Base-by-base conservation (phyloP, 106 monocot species). In the Triglochin maritima region DNA sequence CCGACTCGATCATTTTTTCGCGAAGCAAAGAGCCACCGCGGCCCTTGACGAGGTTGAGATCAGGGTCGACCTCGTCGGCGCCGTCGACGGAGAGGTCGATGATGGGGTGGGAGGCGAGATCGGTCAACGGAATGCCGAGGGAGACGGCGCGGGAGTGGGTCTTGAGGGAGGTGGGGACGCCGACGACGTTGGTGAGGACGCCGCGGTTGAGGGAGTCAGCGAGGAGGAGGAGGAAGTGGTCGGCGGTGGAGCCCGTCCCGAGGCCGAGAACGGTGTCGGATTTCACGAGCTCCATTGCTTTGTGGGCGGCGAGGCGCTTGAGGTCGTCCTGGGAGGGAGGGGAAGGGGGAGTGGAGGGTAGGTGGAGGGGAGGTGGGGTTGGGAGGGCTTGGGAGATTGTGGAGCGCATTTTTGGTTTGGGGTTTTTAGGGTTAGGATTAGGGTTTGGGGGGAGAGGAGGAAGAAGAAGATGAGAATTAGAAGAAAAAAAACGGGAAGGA, bases 1-100 rank as follows among this genome's bases (percentile, higher is more conserved):
- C 79, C 4, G 81, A 82, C 70, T 94, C 89, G 15, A 94, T 83
- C 94, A 94, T 94, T 81, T 94, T 94, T 79, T 94, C 89, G n/a
- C 94, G 72, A 12, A 94, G 82, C 4, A 87, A 79, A 0, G 89
- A 89, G 2, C 94, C 89, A 16, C 94, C 94, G 7, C 89, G 84
- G 11, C 89, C 94, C 71, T 94, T 94, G 49, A 94, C 82, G 66
- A 94, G 84, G 71, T 94, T 94, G 48, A 89, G 80, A 7, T 8
- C 43, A 1, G 84, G 86, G 62, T 94, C 89, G 50, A 89, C 94
- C 82, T 94, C 86, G 74, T 94, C 89, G 57, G 89, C 89, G 55
- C 94, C 89, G 70, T 89, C 87, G 66, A 94, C 89, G 65, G 94
- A 86, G 44, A 94, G 84, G 63, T 89, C 89, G 63, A 94, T 78